These are phyloP conservation scores for Hemileccinum rubropunctum DNA, from an alignment of 768 basidiomycete genomes.

Conservation along the genomic window DNA sequence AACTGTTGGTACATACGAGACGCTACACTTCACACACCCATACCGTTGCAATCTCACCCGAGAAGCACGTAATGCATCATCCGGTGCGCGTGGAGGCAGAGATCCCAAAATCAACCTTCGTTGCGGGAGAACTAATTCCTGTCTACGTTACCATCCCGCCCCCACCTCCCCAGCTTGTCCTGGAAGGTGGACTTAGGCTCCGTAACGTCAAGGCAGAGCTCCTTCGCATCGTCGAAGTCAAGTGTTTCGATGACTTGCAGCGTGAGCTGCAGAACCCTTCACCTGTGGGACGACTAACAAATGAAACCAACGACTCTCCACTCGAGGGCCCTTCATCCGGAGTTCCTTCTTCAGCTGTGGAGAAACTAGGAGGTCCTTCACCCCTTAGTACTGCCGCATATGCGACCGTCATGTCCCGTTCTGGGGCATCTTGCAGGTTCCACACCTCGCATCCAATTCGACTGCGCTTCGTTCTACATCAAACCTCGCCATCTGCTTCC, in stretches of 20 bases:
- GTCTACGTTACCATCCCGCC: constrained; percentile 80
- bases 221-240: constrained; percentile 60
- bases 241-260: constrained; percentile 38
- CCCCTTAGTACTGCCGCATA: constrained; percentile 41
- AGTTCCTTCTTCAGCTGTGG: constrained; percentile 17
- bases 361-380: constrained; percentile 32
- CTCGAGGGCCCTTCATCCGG: constrained; percentile 34
- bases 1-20: constrained; percentile 65
- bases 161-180: constrained; percentile 62
- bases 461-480: constrained; percentile 80
- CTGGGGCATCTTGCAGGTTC: constrained; percentile 91
- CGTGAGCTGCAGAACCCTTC: constrained; percentile 31
- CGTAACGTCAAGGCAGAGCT: constrained; percentile 82
- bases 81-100: constrained; percentile 71
- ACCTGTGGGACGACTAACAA: constrained; percentile 10
- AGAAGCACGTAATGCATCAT: constrained; percentile 51
- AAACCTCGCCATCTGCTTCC: constrained; percentile 48
- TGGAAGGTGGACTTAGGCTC: constrained; percentile 68
- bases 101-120: constrained; percentile 69
- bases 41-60: constrained; percentile 55
- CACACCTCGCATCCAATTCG: constrained; percentile 72
- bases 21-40: constrained; percentile 69
- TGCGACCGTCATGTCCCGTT: constrained; percentile 66
- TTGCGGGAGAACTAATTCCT: constrained; percentile 70
- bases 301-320: constrained; percentile 13